Conservation (phyloP, 371 early-diverging fungal species). For the Syncephalis plumigaleata region DNA sequence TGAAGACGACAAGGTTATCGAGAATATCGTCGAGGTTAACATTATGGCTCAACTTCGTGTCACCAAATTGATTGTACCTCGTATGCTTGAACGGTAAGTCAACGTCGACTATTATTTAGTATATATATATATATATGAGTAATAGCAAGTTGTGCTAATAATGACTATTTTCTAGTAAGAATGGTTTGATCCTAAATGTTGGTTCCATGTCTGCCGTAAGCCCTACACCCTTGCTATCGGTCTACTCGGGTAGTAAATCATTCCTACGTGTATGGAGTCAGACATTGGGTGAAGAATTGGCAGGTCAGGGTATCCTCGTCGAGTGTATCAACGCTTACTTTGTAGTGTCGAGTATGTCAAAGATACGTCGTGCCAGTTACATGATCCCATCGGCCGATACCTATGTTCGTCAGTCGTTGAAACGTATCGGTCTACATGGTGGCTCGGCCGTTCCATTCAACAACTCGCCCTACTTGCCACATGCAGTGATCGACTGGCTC, state of each 20-base stretch:
- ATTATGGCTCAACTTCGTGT: conserved; percentile 65
- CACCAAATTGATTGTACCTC: conserved; percentile 66
- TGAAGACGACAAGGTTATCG: conserved; percentile 41
- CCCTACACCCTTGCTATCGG: conserved; percentile 75
- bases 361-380: conserved; percentile 59
- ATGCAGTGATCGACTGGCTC: conserved; percentile 61
- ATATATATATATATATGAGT: no score
- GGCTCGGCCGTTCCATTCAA: conserved; percentile 47
- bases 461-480: conserved; percentile 65
- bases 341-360: conserved; percentile 85
- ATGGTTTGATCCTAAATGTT: conserved; percentile 81
- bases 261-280: conserved; percentile 83
- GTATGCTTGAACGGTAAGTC: conserved; percentile 30
- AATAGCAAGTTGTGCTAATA: no score
- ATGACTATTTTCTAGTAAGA: no score
- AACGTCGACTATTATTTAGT: background rate
- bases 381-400: conserved; percentile 66
- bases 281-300: conserved; percentile 75
- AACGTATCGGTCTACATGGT: conserved; percentile 55
- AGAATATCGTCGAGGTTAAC: conserved; percentile 78
- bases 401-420: conserved; percentile 59
- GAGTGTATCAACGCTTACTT: conserved; percentile 86
- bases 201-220: conserved; percentile 86
- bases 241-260: conserved; percentile 90
- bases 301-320: conserved; percentile 53